Evolutionary conservation across 768 basidiomycete species (phyloP), one percentile per base, ranked within the genome.

Genomic region (Agaricus subrufescens): DNA sequence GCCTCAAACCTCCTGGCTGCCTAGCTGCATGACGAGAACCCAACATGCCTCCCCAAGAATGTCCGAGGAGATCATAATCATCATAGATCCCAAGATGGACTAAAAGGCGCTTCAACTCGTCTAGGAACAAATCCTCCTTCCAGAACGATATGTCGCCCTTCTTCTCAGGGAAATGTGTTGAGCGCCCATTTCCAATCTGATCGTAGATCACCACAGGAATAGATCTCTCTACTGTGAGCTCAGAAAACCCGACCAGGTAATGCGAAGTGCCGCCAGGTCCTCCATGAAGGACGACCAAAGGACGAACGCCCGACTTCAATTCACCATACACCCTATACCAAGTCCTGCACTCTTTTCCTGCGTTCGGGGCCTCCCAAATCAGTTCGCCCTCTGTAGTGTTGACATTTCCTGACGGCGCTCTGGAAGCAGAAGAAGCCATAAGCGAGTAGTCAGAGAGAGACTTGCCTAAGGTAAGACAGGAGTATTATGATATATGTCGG

Each of bases 151-250:
- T 70, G 15, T 60, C 61, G 5, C 48, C 52, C 5, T 62, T 70
- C 60, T 79, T 82, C 58, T 82, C 77, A 8, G 65, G 75, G 19
- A 83, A 69, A 59, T 82, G 80, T 8, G 81, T 81, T 11, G 82
- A 84, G 26, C 67, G 66, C n/a, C 81, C 81, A 54, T 67, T 73
- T 7, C 82, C 83, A 45, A 85, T 56, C 61, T 84, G 83, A 62
- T 82, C 80, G 66, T 84, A 84, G 46, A 82, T 61, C 40, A 85
- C 61, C 60, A 84, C 70, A 10, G 81, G 80, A 46, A 77, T 79
- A 30, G 59, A 46, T 52, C 69, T 61, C 9, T 64, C 60, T 4
- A 57, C 54, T 26, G 72, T 69, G 46, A 82, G 69, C 45, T 76
- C 74, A 39, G 70, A 63, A 58, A 77, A 60, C 38, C 69, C 58